phyloP scores from a whole-genome alignment of 805 yeast species.

The Candida maltosa region DNA sequence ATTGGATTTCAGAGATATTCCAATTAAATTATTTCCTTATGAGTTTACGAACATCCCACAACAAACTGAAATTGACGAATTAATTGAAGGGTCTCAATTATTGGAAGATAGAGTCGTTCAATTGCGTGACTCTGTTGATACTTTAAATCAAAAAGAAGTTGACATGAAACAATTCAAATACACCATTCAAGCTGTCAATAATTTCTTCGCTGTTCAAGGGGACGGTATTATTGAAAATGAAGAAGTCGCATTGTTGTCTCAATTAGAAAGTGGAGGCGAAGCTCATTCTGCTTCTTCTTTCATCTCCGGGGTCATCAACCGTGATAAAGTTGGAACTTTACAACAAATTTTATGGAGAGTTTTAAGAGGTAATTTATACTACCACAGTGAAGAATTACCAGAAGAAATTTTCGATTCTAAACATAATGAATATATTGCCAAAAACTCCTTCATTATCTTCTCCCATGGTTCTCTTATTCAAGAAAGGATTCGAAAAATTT shows the following conservation, averaged over 20 bases:
- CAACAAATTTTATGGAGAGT: slow-evolving; percentile 90
- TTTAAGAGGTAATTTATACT: slow-evolving; percentile 84
- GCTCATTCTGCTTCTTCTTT: slow-evolving; percentile 30
- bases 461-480: slow-evolving; percentile 83
- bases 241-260: slow-evolving; percentile 34
- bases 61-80: slow-evolving; percentile 69
- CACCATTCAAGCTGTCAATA: slow-evolving; percentile 33
- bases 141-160: slow-evolving; percentile 59
- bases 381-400: slow-evolving; percentile 69
- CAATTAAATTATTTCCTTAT: slow-evolving; percentile 24
- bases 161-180: slow-evolving; percentile 69
- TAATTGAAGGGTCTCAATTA: slow-evolving; percentile 56
- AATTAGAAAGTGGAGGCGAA: slow-evolving; percentile 32
- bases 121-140: slow-evolving; percentile 65
- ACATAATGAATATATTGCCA: slow-evolving; percentile 55
- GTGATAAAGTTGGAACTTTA: slow-evolving; percentile 64
- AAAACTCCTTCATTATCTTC: slow-evolving; percentile 82
- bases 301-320: slow-evolving; percentile 78
- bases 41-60: slow-evolving; percentile 23
- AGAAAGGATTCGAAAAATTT: slow-evolving; percentile 71
- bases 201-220: slow-evolving; percentile 34
- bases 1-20: slow-evolving; percentile 48
- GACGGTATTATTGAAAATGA: slow-evolving; percentile 25
- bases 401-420: slow-evolving; percentile 65
- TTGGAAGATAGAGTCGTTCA: slow-evolving; percentile 75